Base-by-base conservation (phyloP, 2,329 filamentous ascomycete genomes). In the Amesomyces nigricolor region DNA sequence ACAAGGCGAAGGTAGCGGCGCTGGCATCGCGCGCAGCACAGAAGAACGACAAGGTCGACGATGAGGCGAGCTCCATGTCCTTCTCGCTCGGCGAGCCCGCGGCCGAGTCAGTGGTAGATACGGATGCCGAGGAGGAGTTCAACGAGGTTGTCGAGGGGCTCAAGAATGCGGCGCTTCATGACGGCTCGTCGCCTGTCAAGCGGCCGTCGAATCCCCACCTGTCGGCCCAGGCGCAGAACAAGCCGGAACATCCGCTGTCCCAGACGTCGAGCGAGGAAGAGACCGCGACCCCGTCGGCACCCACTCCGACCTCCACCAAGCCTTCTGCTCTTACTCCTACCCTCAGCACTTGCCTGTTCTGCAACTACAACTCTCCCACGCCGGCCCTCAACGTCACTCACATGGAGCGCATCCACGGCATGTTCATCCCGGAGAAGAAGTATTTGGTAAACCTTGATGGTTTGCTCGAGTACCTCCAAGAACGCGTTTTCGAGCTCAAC, bases 381-480 rank as follows among this genome's bases (percentile, higher is more conserved):
- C 74, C 90, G 5, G 73, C 82, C n/a, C 76, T 91, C 32, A 96
- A 91, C 66, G 77, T 90, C 35, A 75, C 83, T 40, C 94, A 99
- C 68, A 99, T 99, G 94, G 85, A 87, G 68, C 87, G 89, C 58
- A 86, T 87, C 65, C 94, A 99, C 68, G 90, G 92, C 75, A 91
- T 96, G 84, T 96, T 97, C 71, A 86, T 99, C 59, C 94, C 94
- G 0, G 94, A 99, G 70, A 88, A 85, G 72, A 75, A 86, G 32
- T 99, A 90, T 65, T 75, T 99, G 2, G 83, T 88, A 4, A 82
- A 99, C 65, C 70, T 94, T 3, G 86, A 95, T 58, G 91, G 91
- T 1, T 75, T 99, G 48, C 73, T 99, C 58, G 78, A 79, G 52
- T 86, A 91, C 60, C 78, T 99, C 13, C 86, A 90, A 66, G 79